A percentile compares a stretch with the other conserved stretches of the same genome.
phyloP scores from a whole-genome alignment of 441 rosid genomes.

The Adansonia rubrostipa region DNA sequence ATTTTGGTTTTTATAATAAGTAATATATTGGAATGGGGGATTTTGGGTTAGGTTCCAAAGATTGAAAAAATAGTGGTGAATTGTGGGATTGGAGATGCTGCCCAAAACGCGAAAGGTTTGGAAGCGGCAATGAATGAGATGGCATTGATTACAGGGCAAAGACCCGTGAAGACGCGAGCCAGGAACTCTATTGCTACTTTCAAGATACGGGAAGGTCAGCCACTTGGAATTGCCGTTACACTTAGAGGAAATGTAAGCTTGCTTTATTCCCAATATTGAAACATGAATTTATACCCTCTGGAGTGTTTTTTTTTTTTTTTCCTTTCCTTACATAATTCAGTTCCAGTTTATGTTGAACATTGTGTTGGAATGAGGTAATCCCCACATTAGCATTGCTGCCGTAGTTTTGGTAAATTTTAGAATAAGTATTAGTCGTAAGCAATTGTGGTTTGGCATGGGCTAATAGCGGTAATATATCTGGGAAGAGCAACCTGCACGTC shows the following conservation, averaged over 20 bases:
- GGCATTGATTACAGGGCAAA: slow-evolving; percentile 85
- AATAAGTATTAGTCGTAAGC: background rate
- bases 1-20: background rate
- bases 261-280: slow-evolving; percentile 5
- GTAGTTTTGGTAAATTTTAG: background rate
- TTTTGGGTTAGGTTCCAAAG: slow-evolving; percentile 75
- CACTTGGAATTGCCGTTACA: slow-evolving; percentile 84
- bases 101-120: slow-evolving; percentile 85
- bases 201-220: slow-evolving; percentile 88
- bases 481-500: background rate
- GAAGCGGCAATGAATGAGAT: slow-evolving; percentile 84
- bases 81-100: slow-evolving; percentile 95
- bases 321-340: background rate
- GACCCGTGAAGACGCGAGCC: slow-evolving; percentile 85
- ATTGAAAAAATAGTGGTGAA: slow-evolving; percentile 83
- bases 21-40: background rate
- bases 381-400: background rate
- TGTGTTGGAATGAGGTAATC: background rate
- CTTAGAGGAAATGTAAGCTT: slow-evolving; percentile 81
- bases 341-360: background rate
- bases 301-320: background rate
- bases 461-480: background rate
- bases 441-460: background rate
- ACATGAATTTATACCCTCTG: background rate
- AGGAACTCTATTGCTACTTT: slow-evolving; percentile 73